Conservation (phyloP, 179 eudicot species). For the Patellifolia procumbens region DNA sequence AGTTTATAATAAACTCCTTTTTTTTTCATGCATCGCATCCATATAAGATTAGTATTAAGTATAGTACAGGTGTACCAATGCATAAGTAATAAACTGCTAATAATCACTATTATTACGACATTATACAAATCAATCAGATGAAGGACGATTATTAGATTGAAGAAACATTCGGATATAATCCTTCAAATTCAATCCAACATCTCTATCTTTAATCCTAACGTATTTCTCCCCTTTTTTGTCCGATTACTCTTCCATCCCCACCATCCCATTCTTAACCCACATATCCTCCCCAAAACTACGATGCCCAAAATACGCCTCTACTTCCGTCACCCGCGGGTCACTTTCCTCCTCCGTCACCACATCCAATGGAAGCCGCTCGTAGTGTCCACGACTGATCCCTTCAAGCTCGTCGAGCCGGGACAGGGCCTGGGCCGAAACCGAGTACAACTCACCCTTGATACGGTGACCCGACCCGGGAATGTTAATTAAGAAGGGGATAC, state of each 20-base stretch:
- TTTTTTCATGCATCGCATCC: no score
- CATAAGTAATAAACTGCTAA: no score
- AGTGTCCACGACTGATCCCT: constrained; percentile 45
- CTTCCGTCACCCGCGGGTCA: constrained; percentile 30
- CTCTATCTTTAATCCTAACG: constrained; percentile 40
- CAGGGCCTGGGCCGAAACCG: constrained; percentile 42
- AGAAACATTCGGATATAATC: constrained; percentile 26
- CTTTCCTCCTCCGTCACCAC: constrained; percentile 35
- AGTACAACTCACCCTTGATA: constrained; percentile 53
- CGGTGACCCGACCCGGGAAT: constrained; percentile 51
- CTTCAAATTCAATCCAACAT: constrained; percentile 28
- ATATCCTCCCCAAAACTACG: constrained; percentile 49
- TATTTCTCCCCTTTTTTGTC: constrained; percentile 38
- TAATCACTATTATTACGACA: background rate
- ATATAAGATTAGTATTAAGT: no score
- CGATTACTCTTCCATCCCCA: constrained; percentile 41
- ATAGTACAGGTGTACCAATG: no score
- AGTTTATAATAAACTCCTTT: no score
- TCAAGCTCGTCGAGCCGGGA: constrained; percentile 53
- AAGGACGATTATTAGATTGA: constrained; percentile 6
- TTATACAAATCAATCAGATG: background rate
- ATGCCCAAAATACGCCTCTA: constrained; percentile 59
- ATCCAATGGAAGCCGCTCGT: constrained; percentile 48
- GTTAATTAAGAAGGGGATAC: constrained; percentile 57
- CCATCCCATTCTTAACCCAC: constrained; percentile 49